phyloP scores from a whole-genome alignment of 2,329 filamentous ascomycete species.

The Plenodomus lindquistii region DNA sequence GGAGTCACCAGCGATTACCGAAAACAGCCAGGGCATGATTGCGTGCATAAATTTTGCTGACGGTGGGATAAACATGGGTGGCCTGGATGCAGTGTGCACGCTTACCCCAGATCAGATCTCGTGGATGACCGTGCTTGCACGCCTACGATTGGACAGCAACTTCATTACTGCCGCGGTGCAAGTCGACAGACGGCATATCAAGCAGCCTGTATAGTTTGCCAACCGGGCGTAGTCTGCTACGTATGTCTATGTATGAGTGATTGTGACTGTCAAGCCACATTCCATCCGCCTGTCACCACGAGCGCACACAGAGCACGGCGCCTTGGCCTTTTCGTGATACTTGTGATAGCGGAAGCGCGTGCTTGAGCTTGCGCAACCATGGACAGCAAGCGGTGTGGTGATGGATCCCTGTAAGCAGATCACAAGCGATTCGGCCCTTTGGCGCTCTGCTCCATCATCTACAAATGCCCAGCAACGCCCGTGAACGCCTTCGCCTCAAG shows the following conservation, averaged over 20 bases:
- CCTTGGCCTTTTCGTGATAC: neutral
- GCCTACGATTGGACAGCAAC: neutral
- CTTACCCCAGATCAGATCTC: conserved; percentile 1
- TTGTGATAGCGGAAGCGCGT: neutral
- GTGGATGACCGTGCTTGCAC: neutral
- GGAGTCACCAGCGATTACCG: neutral
- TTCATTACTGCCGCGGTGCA: neutral
- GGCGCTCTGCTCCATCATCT: neutral
- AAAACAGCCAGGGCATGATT: neutral
- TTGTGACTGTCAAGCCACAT: neutral
- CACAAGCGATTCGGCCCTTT: neutral
- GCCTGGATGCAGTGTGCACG: neutral
- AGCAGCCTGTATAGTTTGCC: neutral
- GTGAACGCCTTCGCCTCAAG: neutral
- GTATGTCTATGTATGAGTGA: too few relatives aligned
- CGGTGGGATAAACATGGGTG: neutral
- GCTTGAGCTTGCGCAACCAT: neutral
- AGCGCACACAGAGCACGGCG: neutral
- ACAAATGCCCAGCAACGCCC: neutral
- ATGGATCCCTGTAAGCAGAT: neutral
- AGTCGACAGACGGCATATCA: neutral
- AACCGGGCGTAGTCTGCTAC: neutral
- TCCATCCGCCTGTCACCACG: neutral
- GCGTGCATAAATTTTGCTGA: neutral
- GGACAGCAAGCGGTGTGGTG: neutral